phyloP scores from a whole-genome alignment of 495 filamentous ascomycete genomes.

The Chaetomidium leptoderma region DNA sequence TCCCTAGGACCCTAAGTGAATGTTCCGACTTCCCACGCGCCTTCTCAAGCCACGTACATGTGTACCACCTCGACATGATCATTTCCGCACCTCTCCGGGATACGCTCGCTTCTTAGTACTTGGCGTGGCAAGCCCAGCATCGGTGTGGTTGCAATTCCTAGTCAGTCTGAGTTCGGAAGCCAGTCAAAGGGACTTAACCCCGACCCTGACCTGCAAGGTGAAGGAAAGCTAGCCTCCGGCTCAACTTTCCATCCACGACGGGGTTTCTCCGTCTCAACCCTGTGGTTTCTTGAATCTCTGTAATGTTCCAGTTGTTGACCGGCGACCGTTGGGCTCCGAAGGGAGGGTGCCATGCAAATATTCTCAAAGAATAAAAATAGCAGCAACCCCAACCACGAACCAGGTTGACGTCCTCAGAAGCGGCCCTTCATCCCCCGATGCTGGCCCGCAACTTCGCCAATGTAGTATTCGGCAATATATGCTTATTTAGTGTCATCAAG shows the following conservation, averaged over 20 bases:
- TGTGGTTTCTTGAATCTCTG: background rate
- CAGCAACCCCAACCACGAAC: background rate
- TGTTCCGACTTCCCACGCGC: background rate
- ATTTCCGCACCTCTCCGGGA: background rate
- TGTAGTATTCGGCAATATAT: background rate
- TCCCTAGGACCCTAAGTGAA: no score
- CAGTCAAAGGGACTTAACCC: background rate
- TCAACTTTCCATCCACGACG: no score
- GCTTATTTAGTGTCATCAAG: background rate
- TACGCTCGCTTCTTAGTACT: background rate
- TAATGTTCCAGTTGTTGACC: background rate
- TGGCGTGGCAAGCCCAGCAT: background rate
- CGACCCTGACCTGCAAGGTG: background rate
- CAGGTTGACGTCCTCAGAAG: background rate
- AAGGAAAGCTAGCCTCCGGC: constrained; percentile 9
- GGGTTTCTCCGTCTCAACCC: background rate
- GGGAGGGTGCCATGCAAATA: background rate
- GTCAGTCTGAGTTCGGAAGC: background rate
- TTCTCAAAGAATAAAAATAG: constrained; percentile 7
- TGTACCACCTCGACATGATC: background rate
- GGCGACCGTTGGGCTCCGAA: no score
- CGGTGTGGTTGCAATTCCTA: constrained; percentile 7
- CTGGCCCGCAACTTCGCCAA: background rate
- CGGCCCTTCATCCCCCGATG: background rate
- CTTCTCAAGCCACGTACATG: no score